Evolutionary conservation across 1,139 yeast genomes (phyloP).

Genomic region (Yamadazyma siamensis): DNA sequence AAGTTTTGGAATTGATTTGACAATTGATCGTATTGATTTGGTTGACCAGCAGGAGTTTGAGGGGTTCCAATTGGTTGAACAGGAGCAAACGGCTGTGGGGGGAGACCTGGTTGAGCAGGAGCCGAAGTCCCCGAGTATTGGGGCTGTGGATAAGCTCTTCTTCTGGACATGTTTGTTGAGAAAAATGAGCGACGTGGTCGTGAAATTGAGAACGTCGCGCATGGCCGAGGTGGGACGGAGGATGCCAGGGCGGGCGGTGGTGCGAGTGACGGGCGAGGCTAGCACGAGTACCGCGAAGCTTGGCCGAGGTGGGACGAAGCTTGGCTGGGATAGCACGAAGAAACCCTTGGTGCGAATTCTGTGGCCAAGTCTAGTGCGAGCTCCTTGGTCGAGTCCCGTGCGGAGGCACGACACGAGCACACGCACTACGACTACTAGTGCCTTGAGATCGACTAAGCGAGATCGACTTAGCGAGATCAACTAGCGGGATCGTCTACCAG

Average conservation of each 20-base stretch:
- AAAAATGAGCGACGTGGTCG: constrained; percentile 6
- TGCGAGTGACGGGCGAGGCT: constrained; percentile 1
- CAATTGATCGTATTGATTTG: constrained; percentile 31
- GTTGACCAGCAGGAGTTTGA: constrained; percentile 13
- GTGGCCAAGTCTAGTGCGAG: too few species aligned
- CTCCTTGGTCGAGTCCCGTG: too few species aligned
- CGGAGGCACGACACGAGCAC: background rate
- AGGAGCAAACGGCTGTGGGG: too few species aligned
- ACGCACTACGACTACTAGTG: background rate
- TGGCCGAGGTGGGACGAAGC: background rate
- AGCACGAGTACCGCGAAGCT: background rate
- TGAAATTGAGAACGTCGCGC: background rate
- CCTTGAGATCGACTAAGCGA: background rate
- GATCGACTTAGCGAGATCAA: too few species aligned
- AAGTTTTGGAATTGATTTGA: constrained; percentile 37
- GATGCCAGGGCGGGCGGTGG: background rate
- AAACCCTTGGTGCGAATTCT: background rate
- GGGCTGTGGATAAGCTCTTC: constrained; percentile 67
- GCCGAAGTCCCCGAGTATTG: constrained; percentile 47
- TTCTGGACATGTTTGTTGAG: constrained; percentile 21
- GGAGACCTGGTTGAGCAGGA: constrained; percentile 8
- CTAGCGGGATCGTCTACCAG: too few species aligned
- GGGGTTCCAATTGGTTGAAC: too few species aligned
- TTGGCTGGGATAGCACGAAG: background rate
- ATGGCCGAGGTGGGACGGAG: background rate